phyloP scores from a whole-genome alignment of 257 asterid species.

The Solanum medicagineum region DNA sequence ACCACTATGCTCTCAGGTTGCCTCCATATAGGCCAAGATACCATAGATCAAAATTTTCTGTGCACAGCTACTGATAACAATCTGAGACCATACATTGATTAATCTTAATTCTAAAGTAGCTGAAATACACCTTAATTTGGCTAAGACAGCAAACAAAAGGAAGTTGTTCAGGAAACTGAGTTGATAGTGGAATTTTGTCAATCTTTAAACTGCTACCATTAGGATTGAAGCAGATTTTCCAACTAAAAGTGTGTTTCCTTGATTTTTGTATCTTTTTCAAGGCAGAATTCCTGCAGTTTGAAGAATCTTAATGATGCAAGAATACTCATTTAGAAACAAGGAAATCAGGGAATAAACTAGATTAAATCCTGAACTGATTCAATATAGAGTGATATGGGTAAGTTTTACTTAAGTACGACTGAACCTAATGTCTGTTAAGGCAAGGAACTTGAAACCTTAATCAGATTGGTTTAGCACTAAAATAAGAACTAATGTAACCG shows the following conservation, averaged over 20 bases:
- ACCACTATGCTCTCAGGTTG: background rate
- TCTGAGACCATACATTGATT: background rate
- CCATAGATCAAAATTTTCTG: background rate
- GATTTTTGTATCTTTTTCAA: background rate
- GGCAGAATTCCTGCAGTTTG: background rate
- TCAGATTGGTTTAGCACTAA: background rate
- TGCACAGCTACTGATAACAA: background rate
- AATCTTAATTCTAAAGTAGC: background rate
- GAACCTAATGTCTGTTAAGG: background rate
- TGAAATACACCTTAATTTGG: background rate
- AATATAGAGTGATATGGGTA: background rate
- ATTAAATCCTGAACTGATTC: background rate
- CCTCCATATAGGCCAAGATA: background rate
- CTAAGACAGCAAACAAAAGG: background rate
- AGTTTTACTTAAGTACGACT: background rate
- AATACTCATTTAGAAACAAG: background rate
- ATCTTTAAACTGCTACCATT: background rate
- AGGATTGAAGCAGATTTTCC: background rate
- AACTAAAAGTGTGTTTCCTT: background rate
- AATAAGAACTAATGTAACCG: background rate
- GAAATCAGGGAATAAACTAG: background rate
- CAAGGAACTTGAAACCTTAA: background rate
- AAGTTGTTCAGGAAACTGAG: background rate
- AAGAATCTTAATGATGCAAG: background rate
- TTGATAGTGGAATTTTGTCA: background rate